phyloP scores from a whole-genome alignment of 768 basidiomycete species.

The Paxillus rubicundulus region DNA sequence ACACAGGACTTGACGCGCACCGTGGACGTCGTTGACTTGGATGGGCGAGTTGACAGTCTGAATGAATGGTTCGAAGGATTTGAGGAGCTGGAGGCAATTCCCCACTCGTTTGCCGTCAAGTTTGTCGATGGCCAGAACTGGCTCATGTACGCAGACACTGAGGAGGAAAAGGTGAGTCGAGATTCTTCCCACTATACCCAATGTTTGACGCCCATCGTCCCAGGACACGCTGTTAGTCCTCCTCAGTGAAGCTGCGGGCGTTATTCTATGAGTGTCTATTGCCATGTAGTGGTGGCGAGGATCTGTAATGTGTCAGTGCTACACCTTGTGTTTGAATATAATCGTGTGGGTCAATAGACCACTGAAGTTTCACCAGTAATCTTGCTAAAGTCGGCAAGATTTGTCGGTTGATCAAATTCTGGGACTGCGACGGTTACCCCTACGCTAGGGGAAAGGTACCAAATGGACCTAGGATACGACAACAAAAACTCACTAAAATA shows the following conservation, averaged over 20 bases:
- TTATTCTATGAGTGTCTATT: conserved; percentile 20
- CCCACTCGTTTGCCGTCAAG: conserved; percentile 64
- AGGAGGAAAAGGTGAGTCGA: conserved; percentile 55
- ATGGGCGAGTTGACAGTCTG: conserved; percentile 44
- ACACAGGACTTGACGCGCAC: conserved; percentile 29
- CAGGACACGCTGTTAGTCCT: conserved; percentile 29
- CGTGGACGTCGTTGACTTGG: conserved; percentile 41
- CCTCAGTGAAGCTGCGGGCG: conserved; percentile 28
- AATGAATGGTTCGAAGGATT: conserved; percentile 68
- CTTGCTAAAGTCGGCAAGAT: no score
- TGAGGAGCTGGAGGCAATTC: conserved; percentile 63
- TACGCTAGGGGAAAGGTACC: no score
- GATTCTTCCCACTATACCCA: neutral
- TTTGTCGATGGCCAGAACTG: conserved; percentile 52
- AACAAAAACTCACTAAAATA: no score
- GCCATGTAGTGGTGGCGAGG: neutral
- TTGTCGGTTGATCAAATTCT: no score
- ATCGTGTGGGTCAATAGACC: no score
- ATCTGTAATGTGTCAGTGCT: neutral
- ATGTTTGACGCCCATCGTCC: neutral
- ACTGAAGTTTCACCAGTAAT: no score
- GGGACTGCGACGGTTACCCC: no score
- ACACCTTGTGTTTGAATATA: no score
- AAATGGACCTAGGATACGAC: no score
- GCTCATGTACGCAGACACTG: conserved; percentile 60